Evolutionary conservation across 2,329 filamentous ascomycete genomes (phyloP).

Genomic region (Graphilbum fragrans): DNA sequence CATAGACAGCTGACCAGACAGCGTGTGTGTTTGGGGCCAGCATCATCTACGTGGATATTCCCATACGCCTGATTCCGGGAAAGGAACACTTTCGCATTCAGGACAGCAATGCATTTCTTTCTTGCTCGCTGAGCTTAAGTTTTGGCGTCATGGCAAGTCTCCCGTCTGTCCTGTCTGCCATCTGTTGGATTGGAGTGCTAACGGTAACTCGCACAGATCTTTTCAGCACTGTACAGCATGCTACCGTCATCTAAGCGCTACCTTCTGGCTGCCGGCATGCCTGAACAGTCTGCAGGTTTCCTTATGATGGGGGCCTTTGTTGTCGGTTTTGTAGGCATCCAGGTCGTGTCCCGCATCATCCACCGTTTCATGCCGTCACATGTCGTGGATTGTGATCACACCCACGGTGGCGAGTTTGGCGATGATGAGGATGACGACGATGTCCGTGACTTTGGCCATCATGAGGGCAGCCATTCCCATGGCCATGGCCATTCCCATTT

Average conservation of each 20-base stretch:
- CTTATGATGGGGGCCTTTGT: conserved; percentile 59
- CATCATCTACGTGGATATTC: conserved; percentile 75
- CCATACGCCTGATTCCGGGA: conserved; percentile 61
- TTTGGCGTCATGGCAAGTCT: conserved; percentile 84
- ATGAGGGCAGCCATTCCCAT: conserved; percentile 1
- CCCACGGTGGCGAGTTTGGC: conserved; percentile 43
- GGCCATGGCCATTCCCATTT: neutral
- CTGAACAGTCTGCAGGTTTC: conserved; percentile 54
- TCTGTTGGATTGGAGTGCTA: conserved; percentile 1
- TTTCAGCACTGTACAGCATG: conserved; percentile 88
- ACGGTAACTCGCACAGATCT: conserved; percentile 46
- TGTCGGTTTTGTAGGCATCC: conserved; percentile 62
- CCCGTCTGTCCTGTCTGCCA: neutral
- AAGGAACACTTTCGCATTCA: conserved; percentile 74
- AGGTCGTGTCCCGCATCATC: conserved; percentile 57
- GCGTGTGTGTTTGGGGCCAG: conserved; percentile 64
- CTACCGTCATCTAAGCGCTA: conserved; percentile 76
- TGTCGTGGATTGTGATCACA: conserved; percentile 70
- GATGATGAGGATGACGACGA: conserved; percentile 18
- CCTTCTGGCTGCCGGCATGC: conserved; percentile 55
- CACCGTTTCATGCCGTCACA: conserved; percentile 67
- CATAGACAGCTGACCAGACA: no score
- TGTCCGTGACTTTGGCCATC: conserved; percentile 2
- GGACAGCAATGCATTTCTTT: conserved; percentile 79
- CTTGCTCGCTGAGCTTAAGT: conserved; percentile 78